Evolutionary conservation across 1,284 basidiomycete species (phyloP), one percentile per base, ranked within the genome.

Genomic region (Ganoderma sinense): DNA sequence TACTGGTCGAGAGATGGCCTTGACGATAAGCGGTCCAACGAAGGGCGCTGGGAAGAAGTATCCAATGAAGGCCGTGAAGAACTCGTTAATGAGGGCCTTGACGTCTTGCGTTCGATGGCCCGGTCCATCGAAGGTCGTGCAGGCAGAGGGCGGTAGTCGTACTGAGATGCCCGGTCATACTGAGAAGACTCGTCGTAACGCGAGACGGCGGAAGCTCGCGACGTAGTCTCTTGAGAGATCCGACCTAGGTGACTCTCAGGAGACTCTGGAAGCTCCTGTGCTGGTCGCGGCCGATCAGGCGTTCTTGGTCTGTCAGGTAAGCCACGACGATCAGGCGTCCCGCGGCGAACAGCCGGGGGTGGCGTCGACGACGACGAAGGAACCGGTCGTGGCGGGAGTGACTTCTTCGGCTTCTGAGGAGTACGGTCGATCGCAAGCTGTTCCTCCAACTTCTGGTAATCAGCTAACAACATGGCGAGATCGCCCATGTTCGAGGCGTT

Each of bases 371-470:
- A 61, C 0, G 66, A 62, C 40, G 58, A 48, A 41, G 67, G 53
- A 14, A 39, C 64, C 10, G 61, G 40, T 8, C 67, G 61, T 1
- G 62, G 48, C 5, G 69, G 66, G 4, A 64, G 48, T 41, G 70
- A 73, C 72, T 76, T 76, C 43, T 66, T 55, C 14, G 70, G 74
- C 71, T 76, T 76, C 43, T 68, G 51, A 13, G 78, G 77, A 2
- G 75, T 69, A 14, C 74, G 71, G 16, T 65, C 41, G 23, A 66
- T 68, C 43, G 76, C 70, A 20, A 80, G 68, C 58, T 75, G 77
- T 62, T 76, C 73, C 71, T 80, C 79, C 18, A 80, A 69, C 62
- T 78, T 55, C 4, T 76, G 78, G 4, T 78, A 77, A 60, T 79
- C 74, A 11, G 73, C 75, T n/a, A 78, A 59, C 39, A 80, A 69